Evolutionary conservation across 1,284 basidiomycete genomes (phyloP).

Genomic region (Exsudoporus floridanus): DNA sequence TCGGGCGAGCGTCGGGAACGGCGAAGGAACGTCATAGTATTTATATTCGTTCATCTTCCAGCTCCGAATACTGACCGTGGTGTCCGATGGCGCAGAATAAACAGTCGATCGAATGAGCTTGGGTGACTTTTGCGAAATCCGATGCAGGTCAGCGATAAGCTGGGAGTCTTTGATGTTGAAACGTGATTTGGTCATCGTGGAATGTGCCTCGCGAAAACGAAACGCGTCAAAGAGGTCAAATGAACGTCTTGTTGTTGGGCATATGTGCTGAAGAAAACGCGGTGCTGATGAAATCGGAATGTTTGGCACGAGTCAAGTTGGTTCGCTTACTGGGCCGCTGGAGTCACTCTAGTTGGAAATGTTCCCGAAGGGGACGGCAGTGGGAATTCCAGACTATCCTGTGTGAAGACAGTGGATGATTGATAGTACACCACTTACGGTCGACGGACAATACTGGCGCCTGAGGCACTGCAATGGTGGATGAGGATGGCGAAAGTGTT

Average conservation of each 20-base stretch:
- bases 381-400: background rate
- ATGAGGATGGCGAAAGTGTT: no score
- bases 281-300: conserved; percentile 2
- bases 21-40: conserved; percentile 84
- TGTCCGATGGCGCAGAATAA: conserved; percentile 56
- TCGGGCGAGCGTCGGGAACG: conserved; percentile 88
- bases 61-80: conserved; percentile 59
- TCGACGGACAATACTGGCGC: background rate
- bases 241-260: background rate
- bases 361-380: background rate
- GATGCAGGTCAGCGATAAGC: conserved; percentile 53
- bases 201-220: background rate
- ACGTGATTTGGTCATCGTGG: conserved; percentile 14
- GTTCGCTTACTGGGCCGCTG: background rate
- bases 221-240: conserved; percentile 6
- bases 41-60: conserved; percentile 98
- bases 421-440: no score
- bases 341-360: background rate
- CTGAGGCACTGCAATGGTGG: no score
- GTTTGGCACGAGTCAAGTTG: conserved; percentile 3
- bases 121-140: conserved; percentile 50
- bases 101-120: conserved; percentile 59
- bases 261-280: conserved; percentile 16
- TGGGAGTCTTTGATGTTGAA: conserved; percentile 49
- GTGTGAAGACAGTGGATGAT: background rate